Evolutionary conservation across 1,284 basidiomycete genomes (phyloP).

Genomic region (Marasmius fiardii): DNA sequence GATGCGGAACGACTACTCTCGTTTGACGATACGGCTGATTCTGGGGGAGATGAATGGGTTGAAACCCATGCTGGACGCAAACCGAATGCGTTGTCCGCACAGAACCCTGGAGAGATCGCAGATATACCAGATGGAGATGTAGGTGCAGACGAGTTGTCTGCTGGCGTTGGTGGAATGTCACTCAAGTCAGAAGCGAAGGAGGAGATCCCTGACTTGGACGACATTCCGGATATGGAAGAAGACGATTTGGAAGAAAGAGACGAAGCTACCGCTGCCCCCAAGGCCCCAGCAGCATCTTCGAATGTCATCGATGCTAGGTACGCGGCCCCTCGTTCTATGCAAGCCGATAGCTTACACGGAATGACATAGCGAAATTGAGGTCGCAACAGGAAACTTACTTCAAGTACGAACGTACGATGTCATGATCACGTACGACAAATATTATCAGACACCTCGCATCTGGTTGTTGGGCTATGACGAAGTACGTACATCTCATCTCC

Average conservation of each 20-base stretch:
- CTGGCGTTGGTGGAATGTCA: slow-evolving; percentile 40
- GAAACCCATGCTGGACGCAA: slow-evolving; percentile 81
- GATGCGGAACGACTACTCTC: slow-evolving; percentile 88
- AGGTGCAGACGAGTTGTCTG: slow-evolving; percentile 44
- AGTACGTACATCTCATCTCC: slow-evolving; percentile 39
- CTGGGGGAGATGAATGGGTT: slow-evolving; percentile 77
- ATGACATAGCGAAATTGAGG: slow-evolving; percentile 55
- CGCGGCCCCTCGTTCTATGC: slow-evolving; percentile 14
- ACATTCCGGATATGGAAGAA: slow-evolving; percentile 92
- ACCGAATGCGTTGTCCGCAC: slow-evolving; percentile 43
- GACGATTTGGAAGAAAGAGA: slow-evolving; percentile 81
- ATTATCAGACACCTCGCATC: slow-evolving; percentile 94
- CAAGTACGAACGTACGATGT: slow-evolving; percentile 99
- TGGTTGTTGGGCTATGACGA: slow-evolving; percentile 96
- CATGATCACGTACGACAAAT: slow-evolving; percentile 99
- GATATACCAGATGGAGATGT: slow-evolving; percentile 85
- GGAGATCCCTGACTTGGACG: slow-evolving; percentile 44
- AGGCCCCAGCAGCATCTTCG: slow-evolving; percentile 27
- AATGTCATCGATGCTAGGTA: slow-evolving; percentile 39
- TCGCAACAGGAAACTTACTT: slow-evolving; percentile 79
- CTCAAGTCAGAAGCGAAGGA: slow-evolving; percentile 30
- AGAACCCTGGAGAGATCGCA: slow-evolving; percentile 61
- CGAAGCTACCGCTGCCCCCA: slow-evolving; percentile 72
- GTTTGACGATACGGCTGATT: slow-evolving; percentile 57
- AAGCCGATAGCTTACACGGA: neutral